phyloP scores from a whole-genome alignment of 2,329 filamentous ascomycete genomes.

The Trichoderma sp. region DNA sequence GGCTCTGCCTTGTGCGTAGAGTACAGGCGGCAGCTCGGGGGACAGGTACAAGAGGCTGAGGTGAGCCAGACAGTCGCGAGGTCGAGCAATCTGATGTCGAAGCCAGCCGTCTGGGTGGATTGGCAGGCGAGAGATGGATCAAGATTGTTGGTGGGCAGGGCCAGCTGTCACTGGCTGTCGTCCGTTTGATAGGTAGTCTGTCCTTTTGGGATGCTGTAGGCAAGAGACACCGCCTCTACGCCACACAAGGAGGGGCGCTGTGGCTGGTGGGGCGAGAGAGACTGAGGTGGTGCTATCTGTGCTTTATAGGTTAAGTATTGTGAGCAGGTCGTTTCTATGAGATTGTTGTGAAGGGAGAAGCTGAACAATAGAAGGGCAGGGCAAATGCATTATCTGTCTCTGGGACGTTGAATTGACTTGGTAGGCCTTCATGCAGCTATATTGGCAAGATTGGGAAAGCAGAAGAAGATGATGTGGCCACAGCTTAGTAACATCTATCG shows the following conservation, averaged over 20 bases:
- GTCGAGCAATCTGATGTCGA: constrained; percentile 14
- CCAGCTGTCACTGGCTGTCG: constrained; percentile 25
- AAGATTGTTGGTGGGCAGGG: constrained; percentile 24
- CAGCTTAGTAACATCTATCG: background rate
- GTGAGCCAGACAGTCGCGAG: constrained; percentile 15
- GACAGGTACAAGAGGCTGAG: background rate
- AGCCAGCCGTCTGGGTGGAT: constrained; percentile 26
- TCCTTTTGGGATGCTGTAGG: constrained; percentile 27
- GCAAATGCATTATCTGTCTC: background rate
- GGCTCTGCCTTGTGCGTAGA: constrained; percentile 23
- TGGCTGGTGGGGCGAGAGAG: constrained; percentile 17
- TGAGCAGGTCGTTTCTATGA: too few species aligned
- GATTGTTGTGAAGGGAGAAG: too few species aligned
- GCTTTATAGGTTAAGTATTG: background rate
- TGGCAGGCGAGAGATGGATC: constrained; percentile 24
- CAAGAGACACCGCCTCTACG: constrained; percentile 27
- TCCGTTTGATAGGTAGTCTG: constrained; percentile 22
- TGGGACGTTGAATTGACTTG: background rate
- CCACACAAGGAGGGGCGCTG: constrained; percentile 26
- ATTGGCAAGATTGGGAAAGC: too few species aligned
- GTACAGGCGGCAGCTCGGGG: constrained; percentile 21
- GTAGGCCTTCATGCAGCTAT: background rate
- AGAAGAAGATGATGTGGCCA: background rate
- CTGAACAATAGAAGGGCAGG: too few species aligned
- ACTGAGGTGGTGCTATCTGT: background rate